Evolutionary conservation across 2,329 filamentous ascomycete species (phyloP).

Genomic region (Claviceps paspali): DNA sequence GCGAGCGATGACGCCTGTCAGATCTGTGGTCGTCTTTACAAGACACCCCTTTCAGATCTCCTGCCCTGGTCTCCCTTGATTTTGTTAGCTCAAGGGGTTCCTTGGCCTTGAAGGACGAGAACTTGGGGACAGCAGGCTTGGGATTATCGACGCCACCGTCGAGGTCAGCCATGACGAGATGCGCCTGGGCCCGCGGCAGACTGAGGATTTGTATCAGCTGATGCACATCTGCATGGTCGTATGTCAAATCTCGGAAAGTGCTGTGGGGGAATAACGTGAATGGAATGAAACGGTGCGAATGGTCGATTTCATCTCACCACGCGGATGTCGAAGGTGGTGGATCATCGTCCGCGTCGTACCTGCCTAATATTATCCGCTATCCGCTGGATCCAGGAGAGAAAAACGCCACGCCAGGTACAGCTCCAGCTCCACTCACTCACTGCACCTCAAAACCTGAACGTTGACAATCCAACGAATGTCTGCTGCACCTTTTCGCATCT

Average conservation of each 20-base stretch:
- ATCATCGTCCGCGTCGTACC: neutral
- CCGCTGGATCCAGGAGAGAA: too few relatives aligned
- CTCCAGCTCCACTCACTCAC: too few relatives aligned
- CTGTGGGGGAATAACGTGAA: too few relatives aligned
- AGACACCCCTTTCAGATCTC: conserved; percentile 9
- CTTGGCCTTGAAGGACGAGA: conserved; percentile 52
- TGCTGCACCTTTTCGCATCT: too few relatives aligned
- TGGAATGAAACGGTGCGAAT: too few relatives aligned
- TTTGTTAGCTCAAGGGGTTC: conserved; percentile 20
- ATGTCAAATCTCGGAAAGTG: too few relatives aligned
- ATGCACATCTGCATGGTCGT: neutral
- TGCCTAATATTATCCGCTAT: too few relatives aligned
- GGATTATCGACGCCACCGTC: conserved; percentile 10
- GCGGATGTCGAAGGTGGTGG: too few relatives aligned
- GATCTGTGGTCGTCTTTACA: conserved; percentile 2
- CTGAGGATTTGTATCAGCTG: neutral
- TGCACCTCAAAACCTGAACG: too few relatives aligned
- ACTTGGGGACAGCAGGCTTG: conserved; percentile 38
- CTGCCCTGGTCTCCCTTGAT: conserved; percentile 5
- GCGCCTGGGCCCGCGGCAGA: neutral
- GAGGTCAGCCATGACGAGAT: conserved; percentile 12
- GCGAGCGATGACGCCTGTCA: conserved; percentile 6
- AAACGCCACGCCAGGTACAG: neutral
- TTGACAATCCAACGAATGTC: too few relatives aligned
- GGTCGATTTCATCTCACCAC: too few relatives aligned